phyloP scores from a whole-genome alignment of 2,329 filamentous ascomycete genomes.

The Penicillium sp. region DNA sequence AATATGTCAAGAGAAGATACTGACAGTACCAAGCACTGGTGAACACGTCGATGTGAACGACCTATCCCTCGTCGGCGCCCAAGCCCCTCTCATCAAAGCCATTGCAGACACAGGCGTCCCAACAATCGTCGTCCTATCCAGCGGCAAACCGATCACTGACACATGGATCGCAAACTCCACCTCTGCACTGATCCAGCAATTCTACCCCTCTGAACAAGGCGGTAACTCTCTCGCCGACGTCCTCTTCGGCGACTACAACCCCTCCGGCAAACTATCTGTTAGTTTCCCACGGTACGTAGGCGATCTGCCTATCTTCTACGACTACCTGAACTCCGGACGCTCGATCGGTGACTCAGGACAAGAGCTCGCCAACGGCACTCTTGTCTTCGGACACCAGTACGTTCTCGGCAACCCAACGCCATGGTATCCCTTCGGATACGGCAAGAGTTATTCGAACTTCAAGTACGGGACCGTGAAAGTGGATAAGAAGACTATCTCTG shows the following conservation, averaged over 20 bases:
- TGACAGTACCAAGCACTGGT: conserved; percentile 52
- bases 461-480: conserved; percentile 47
- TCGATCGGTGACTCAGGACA: conserved; percentile 55
- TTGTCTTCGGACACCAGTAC: conserved; percentile 67
- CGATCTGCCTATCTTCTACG: conserved; percentile 69
- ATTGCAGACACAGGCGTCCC: conserved; percentile 69
- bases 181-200: conserved; percentile 70
- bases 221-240: conserved; percentile 68
- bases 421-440: conserved; percentile 68
- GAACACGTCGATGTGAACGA: conserved; percentile 69
- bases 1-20: neutral
- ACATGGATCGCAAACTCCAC: conserved; percentile 69
- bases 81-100: conserved; percentile 66
- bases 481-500: conserved; percentile 51
- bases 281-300: conserved; percentile 69
- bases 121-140: conserved; percentile 68
- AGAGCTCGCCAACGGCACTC: conserved; percentile 58
- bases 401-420: conserved; percentile 62
- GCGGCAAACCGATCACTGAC: conserved; percentile 72
- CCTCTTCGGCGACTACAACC: conserved; percentile 66
- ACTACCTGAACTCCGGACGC: conserved; percentile 69
- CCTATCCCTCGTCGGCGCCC: conserved; percentile 70
- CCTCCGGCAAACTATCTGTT: conserved; percentile 66
- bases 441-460: conserved; percentile 66
- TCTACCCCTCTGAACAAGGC: conserved; percentile 72